Percentiles rank a stretch among this genome's conserved stretches.
Conservation (phyloP, 805 yeast species). For the Yamadazyma laniorum region DNA sequence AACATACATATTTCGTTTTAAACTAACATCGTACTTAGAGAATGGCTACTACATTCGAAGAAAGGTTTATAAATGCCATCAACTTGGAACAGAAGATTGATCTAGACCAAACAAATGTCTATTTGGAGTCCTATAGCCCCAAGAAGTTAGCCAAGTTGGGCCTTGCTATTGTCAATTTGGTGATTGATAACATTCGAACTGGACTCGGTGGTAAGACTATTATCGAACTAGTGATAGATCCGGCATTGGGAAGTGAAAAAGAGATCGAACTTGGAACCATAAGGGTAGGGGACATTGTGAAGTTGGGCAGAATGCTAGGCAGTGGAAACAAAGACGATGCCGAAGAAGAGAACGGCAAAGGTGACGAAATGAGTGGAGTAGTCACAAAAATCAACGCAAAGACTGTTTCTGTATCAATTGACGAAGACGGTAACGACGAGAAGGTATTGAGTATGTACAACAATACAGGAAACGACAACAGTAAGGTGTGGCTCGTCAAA, state of each 20-base stretch:
- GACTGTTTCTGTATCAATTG: slow-evolving; percentile 57
- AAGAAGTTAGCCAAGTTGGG: slow-evolving; percentile 70
- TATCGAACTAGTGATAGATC: slow-evolving; percentile 60
- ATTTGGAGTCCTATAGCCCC: slow-evolving; percentile 45
- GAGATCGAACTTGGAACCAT: slow-evolving; percentile 50
- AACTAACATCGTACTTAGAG: slow-evolving; percentile 9
- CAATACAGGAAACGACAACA: slow-evolving; percentile 33
- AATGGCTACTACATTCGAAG: slow-evolving; percentile 13
- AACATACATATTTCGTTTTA: slow-evolving; percentile 13
- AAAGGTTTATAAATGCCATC: slow-evolving; percentile 28
- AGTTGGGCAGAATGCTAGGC: slow-evolving; percentile 47
- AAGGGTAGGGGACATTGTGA: slow-evolving; percentile 75
- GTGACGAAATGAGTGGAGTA: slow-evolving; percentile 55
- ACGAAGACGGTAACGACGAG: slow-evolving; percentile 52
- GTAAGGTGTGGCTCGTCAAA: slow-evolving; percentile 65
- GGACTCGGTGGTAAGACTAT: slow-evolving; percentile 78
- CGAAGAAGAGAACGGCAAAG: slow-evolving; percentile 7
- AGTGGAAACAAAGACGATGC: slow-evolving; percentile 15
- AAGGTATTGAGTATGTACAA: slow-evolving; percentile 47
- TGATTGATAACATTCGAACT: slow-evolving; percentile 59
- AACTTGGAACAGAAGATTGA: slow-evolving; percentile 39
- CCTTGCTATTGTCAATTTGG: slow-evolving; percentile 68
- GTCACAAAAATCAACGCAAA: slow-evolving; percentile 52
- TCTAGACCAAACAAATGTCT: slow-evolving; percentile 29
- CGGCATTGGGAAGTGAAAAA: slow-evolving; percentile 34